Percentiles rank a stretch among this genome's conserved stretches.
Conservation (phyloP, 2,329 filamentous ascomycete genomes). For the Periconia macrospinosa region DNA sequence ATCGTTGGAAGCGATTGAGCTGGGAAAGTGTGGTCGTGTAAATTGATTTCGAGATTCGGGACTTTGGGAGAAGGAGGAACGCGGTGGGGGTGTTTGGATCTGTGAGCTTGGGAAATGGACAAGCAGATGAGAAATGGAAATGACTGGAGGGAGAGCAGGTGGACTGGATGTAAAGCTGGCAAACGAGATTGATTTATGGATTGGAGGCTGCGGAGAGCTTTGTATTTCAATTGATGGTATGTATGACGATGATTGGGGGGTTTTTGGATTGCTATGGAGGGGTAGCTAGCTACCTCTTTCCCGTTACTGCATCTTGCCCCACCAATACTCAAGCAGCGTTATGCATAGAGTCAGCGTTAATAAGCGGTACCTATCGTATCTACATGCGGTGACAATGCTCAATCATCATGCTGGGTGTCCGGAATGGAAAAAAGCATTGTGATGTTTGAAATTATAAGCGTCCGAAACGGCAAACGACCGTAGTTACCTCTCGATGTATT, state of each 20-base stretch:
- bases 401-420: not conserved
- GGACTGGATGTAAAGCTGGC: slow-evolving; percentile 2
- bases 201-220: not conserved
- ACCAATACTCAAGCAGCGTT: not conserved
- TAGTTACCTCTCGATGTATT: not conserved
- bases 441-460: no score
- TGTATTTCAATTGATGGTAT: not conserved
- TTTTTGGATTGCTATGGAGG: slow-evolving; percentile 12
- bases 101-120: no score
- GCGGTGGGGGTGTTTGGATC: not conserved
- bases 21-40: not conserved
- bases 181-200: not conserved
- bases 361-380: slow-evolving; percentile 8
- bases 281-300: slow-evolving; percentile 15
- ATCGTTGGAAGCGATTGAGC: not conserved
- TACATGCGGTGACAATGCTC: not conserved
- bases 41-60: not conserved
- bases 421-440: not conserved
- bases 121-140: not conserved
- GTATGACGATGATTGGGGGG: not conserved
- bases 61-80: not conserved
- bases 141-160: not conserved
- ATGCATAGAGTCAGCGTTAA: slow-evolving; percentile 21
- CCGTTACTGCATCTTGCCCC: slow-evolving; percentile 4
- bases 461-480: no score